Percentiles rank a stretch among this genome's conserved stretches.
Evolutionary conservation across 1,284 basidiomycete genomes (phyloP).

Genomic region (Heterobasidion irregulare): DNA sequence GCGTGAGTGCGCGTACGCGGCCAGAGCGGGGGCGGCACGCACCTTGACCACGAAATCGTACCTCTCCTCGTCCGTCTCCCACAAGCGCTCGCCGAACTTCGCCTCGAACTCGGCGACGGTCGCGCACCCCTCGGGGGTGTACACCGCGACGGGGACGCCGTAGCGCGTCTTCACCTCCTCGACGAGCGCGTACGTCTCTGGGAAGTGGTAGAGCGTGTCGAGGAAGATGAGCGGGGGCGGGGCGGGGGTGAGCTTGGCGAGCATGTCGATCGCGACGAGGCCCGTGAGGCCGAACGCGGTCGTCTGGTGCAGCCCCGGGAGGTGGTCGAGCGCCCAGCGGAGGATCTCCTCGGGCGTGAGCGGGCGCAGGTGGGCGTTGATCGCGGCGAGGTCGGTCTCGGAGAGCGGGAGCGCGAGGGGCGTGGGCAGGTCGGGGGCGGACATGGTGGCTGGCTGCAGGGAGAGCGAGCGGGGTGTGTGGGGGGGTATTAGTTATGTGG

Average conservation of each 20-base stretch:
- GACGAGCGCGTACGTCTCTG: conserved; percentile 86
- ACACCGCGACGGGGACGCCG: conserved; percentile 66
- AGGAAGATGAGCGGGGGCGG: conserved; percentile 82
- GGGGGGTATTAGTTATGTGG: too few species aligned
- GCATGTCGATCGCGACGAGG: conserved; percentile 87
- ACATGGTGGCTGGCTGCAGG: not conserved
- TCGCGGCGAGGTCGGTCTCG: conserved; percentile 48
- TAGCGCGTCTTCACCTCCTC: conserved; percentile 77
- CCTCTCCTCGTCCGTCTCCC: conserved; percentile 83
- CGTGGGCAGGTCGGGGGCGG: conserved; percentile 23
- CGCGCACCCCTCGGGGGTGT: conserved; percentile 69
- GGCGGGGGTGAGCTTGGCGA: conserved; percentile 63
- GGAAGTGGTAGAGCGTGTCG: conserved; percentile 96
- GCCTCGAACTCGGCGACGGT: conserved; percentile 73
- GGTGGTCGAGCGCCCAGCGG: conserved; percentile 71
- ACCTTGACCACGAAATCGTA: conserved; percentile 96
- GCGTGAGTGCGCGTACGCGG: not conserved
- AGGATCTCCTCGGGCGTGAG: conserved; percentile 80
- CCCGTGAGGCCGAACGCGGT: conserved; percentile 94
- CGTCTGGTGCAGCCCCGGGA: conserved; percentile 82
- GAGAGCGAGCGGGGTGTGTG: too few species aligned
- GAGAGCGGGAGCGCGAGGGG: conserved; percentile 60
- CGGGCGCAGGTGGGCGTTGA: conserved; percentile 68
- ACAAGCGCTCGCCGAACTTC: conserved; percentile 77
- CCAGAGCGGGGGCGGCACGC: conserved; percentile 11